phyloP scores from a whole-genome alignment of 495 filamentous ascomycete species.

The Aspergillus baeticus region DNA sequence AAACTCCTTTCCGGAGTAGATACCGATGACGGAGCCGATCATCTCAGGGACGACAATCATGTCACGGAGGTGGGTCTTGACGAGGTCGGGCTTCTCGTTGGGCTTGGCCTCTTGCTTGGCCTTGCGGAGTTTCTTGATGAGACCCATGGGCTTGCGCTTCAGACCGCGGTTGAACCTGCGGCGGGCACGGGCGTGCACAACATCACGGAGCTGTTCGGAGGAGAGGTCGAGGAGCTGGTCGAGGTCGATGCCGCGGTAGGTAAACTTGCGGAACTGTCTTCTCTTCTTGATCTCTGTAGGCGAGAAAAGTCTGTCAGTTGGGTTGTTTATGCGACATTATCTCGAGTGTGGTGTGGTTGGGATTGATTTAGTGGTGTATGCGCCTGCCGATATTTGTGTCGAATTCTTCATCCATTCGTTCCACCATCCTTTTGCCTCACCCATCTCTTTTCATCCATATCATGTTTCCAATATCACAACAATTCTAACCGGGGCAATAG shows the following conservation, averaged over 20 bases:
- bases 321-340: slow-evolving; percentile 15
- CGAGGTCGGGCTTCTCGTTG: slow-evolving; percentile 98
- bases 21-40: slow-evolving; percentile 96
- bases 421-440: not conserved
- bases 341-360: slow-evolving; percentile 10
- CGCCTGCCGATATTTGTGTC: not conserved
- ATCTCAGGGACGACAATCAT: slow-evolving; percentile 99
- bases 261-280: slow-evolving; percentile 99
- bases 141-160: slow-evolving; percentile 99
- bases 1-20: slow-evolving; percentile 99
- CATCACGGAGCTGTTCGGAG: slow-evolving; percentile 97
- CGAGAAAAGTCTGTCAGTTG: slow-evolving; percentile 39
- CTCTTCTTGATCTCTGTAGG: slow-evolving; percentile 90
- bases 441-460: slow-evolving; percentile 10
- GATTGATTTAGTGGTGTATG: not conserved
- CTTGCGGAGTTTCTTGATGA: slow-evolving; percentile 99
- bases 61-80: slow-evolving; percentile 98
- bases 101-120: slow-evolving; percentile 99
- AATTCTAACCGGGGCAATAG: slow-evolving; percentile 8
- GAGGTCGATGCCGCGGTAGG: slow-evolving; percentile 98
- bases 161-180: slow-evolving; percentile 98
- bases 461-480: slow-evolving; percentile 1
- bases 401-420: slow-evolving; percentile 12
- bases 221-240: slow-evolving; percentile 99
- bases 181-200: slow-evolving; percentile 97